Evolutionary conservation across 768 basidiomycete species (phyloP).

Genomic region (Phaffia tasmanica): DNA sequence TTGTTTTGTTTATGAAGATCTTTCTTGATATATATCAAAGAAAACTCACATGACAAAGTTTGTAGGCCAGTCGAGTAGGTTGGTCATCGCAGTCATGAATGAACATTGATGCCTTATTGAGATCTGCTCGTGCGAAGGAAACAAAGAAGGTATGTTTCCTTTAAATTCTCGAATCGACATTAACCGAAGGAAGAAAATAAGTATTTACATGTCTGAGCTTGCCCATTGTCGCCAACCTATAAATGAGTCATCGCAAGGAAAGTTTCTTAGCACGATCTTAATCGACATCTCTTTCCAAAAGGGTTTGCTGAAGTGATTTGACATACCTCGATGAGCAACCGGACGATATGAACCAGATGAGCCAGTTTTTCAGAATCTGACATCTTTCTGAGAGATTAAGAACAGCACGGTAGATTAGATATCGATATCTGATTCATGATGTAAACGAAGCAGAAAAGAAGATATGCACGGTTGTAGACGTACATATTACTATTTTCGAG

Average conservation of each 20-base stretch:
- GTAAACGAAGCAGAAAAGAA: neutral
- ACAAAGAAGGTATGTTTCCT: too few species aligned
- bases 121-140: constrained; percentile 40
- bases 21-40: neutral
- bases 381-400: constrained; percentile 43
- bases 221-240: constrained; percentile 78
- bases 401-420: neutral
- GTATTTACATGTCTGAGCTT: constrained; percentile 67
- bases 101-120: constrained; percentile 85
- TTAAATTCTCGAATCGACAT: too few species aligned
- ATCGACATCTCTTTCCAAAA: neutral
- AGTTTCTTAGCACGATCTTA: neutral
- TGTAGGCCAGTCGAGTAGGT: constrained; percentile 46
- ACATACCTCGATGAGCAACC: constrained; percentile 66
- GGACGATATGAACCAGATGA: constrained; percentile 86
- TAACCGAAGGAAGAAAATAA: too few species aligned
- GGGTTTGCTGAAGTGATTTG: neutral
- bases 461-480: constrained; percentile 27
- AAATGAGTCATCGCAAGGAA: neutral
- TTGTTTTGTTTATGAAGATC: neutral
- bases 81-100: constrained; percentile 68
- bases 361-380: constrained; percentile 76
- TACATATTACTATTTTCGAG: constrained; percentile 81
- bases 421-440: neutral
- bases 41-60: constrained; percentile 34